Conservation (phyloP, 768 basidiomycete species). For the Amanita subjunquillea region DNA sequence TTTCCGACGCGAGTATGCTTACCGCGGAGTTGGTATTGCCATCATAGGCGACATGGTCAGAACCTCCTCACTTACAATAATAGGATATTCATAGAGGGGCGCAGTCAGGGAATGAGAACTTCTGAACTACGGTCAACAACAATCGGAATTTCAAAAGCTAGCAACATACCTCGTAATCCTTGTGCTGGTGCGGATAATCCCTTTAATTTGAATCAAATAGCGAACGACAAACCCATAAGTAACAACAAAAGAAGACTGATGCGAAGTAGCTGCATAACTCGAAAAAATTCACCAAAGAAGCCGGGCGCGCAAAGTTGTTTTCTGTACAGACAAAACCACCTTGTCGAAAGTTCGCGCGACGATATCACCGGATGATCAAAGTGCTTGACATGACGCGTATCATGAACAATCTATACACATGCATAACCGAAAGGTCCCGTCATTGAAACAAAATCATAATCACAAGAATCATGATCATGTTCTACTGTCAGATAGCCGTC, state of each 20-base stretch:
- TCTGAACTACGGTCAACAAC: constrained; percentile 7
- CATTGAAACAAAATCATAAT: too few species aligned
- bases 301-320: not conserved
- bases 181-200: constrained; percentile 17
- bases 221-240: constrained; percentile 9
- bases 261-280: constrained; percentile 4
- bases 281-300: too few species aligned
- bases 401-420: not conserved
- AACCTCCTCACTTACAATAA: constrained; percentile 14
- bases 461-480: too few species aligned
- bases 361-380: too few species aligned
- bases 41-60: constrained; percentile 21
- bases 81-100: constrained; percentile 18
- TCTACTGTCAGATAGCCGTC: constrained; percentile 1
- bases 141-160: not conserved
- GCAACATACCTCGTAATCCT: constrained; percentile 15
- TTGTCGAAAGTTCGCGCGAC: too few species aligned
- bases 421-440: too few species aligned
- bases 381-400: too few species aligned
- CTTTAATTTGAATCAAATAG: constrained; percentile 3
- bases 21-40: constrained; percentile 14
- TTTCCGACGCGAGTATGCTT: not conserved
- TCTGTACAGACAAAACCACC: too few species aligned
- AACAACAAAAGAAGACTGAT: constrained; percentile 3
- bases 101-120: constrained; percentile 15